Conservation (phyloP, 495 filamentous ascomycete genomes). For the Xylaria palmicola region DNA sequence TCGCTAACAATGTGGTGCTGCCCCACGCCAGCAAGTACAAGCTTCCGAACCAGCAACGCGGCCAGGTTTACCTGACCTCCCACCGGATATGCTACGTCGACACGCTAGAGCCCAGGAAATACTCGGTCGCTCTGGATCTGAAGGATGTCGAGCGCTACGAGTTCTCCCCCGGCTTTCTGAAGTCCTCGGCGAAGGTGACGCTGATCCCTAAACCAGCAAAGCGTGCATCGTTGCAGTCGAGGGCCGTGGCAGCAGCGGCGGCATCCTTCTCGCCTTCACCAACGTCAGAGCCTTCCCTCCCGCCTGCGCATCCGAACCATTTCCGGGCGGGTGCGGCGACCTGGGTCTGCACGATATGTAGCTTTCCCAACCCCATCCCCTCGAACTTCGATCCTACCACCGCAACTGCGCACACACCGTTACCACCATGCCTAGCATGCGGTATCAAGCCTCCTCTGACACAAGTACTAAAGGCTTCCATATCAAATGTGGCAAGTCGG, state of each 20-base stretch:
- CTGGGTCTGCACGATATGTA: conserved; percentile 98
- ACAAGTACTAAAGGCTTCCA: conserved; percentile 79
- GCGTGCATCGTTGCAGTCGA: conserved; percentile 49
- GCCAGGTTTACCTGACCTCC: conserved; percentile 92
- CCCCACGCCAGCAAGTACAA: conserved; percentile 75
- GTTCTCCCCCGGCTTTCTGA: conserved; percentile 90
- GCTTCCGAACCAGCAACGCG: conserved; percentile 89
- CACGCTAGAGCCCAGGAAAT: conserved; percentile 78
- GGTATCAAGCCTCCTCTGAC: conserved; percentile 88
- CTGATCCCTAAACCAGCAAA: conserved; percentile 74
- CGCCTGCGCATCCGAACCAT: conserved; percentile 48
- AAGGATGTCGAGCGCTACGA: conserved; percentile 90
- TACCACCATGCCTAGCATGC: conserved; percentile 88
- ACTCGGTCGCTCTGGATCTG: conserved; percentile 80
- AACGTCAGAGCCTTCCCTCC: conserved; percentile 47
- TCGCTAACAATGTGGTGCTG: conserved; percentile 12
- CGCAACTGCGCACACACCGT: conserved; percentile 68
- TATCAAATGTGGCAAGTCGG: conserved; percentile 62
- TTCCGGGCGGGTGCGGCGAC: conserved; percentile 62
- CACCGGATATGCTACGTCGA: conserved; percentile 95
- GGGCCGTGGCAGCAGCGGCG: conserved; percentile 36
- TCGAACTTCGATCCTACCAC: conserved; percentile 85
- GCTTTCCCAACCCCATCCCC: conserved; percentile 92
- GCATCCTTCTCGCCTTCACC: conserved; percentile 45
- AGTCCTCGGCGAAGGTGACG: conserved; percentile 92